Conservation (phyloP, 2,329 filamentous ascomycete species). For the Fusarium protoensiforme region DNA sequence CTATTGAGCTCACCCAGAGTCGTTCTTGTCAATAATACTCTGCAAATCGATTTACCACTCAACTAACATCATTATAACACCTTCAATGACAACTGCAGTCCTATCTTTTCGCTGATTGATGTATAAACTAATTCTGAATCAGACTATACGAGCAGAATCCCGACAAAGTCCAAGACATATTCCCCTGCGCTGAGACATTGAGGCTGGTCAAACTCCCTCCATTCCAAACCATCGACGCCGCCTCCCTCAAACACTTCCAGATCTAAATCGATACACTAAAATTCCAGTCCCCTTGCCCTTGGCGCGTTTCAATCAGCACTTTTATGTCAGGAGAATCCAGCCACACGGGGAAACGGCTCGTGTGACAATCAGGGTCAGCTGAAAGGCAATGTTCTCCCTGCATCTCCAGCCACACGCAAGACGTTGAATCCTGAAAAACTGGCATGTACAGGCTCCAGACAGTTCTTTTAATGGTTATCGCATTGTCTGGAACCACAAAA, state of each 20-base stretch:
- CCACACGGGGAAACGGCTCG: slow-evolving; percentile 5
- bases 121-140: no score
- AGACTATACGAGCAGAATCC: not conserved
- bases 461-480: slow-evolving; percentile 7
- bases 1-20: not conserved
- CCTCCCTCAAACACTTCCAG: slow-evolving; percentile 21
- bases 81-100: not conserved
- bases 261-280: not conserved
- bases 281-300: slow-evolving; percentile 4
- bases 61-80: not conserved
- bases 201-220: slow-evolving; percentile 14
- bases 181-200: slow-evolving; percentile 29
- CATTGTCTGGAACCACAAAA: not conserved
- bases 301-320: slow-evolving; percentile 5
- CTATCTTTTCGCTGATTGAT: not conserved
- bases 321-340: not conserved
- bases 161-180: not conserved
- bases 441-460: slow-evolving; percentile 14
- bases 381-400: slow-evolving; percentile 8
- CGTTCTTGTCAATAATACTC: not conserved
- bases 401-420: slow-evolving; percentile 17
- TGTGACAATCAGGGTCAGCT: not conserved
- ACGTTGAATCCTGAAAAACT: not conserved
- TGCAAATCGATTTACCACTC: not conserved
- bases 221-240: slow-evolving; percentile 26